Evolutionary conservation across 495 filamentous ascomycete species (phyloP), one percentile per base, ranked within the genome.

Genomic region (Neurospora pannonica): DNA sequence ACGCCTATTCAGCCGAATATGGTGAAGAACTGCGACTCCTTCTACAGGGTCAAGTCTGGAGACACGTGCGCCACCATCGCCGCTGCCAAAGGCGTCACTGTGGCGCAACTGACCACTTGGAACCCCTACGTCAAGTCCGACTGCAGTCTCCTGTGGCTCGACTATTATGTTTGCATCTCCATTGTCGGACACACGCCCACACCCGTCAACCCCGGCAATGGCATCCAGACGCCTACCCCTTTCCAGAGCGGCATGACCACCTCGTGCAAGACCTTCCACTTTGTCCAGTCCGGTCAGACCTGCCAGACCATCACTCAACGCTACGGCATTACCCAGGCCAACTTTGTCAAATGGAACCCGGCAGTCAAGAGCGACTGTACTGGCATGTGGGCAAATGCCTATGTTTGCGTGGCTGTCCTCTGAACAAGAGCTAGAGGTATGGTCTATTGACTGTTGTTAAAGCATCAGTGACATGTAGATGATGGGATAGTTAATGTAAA

Each of bases 51-150:
- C 11, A 38, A 74, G 24, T 36, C 54, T 2, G 85, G 83, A 69
- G 86, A 88, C 71, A 82, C 78, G 73, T 88, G 87, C 76, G 71
- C 71, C 9, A 77, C 76, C 39, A 80, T 88, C 46, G 83, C 83
- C 38, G 43, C 71, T 13, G 48, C 60, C 19, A 38, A 77, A 62
- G 75, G 78, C 15, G 82, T 85, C 71, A 78, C 78, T 70, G 38
- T 80, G n/a, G 67, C 74, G 40, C 60, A 80, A 72, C 76, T 84
- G 11, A 77, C 77, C 42, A 72, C 73, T 71, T 85, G 82, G 78
- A 83, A 84, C 75, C 81, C 81, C 62, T 36, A 24, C 43, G 81
- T 81, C 38, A 84, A 84, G 38, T 81, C 83, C 76, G 77, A 76
- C 37, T 79, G 85, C 74, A 80, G 75, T 39, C 75, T 76, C 71